These are phyloP conservation scores for Lachnellula subtilissima DNA, from an alignment of 2,329 filamentous ascomycete species.

Conservation along the genomic window DNA sequence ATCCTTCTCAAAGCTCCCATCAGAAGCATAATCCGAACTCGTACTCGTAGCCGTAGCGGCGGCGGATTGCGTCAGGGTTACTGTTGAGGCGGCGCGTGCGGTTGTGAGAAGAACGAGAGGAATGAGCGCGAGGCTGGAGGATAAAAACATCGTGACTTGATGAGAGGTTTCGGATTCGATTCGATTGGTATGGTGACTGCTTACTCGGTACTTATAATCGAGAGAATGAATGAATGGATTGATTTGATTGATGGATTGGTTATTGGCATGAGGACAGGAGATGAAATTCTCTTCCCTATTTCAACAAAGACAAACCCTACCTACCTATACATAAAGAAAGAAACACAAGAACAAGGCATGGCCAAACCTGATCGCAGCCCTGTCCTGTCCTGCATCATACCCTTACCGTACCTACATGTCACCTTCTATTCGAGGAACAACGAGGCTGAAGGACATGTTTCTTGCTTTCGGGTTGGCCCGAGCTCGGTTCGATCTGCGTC, in stretches of 20 bases:
- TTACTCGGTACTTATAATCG: no score
- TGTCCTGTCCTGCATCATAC: neutral
- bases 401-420: neutral
- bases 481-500: constrained; percentile 8
- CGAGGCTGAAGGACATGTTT: constrained; percentile 1
- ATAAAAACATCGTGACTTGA: neutral
- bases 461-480: constrained; percentile 7
- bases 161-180: neutral
- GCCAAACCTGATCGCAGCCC: neutral
- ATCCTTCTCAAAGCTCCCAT: constrained; percentile 40
- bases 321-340: neutral
- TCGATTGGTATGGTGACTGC: no score
- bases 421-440: neutral
- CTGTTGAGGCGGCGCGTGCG: neutral
- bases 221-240: neutral
- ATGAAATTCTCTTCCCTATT: no score
- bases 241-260: neutral
- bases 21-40: constrained; percentile 38
- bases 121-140: neutral
- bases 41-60: constrained; percentile 8
- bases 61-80: constrained; percentile 40
- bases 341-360: neutral
- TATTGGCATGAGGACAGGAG: neutral
- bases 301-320: neutral
- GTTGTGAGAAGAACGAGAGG: constrained; percentile 1